These are phyloP conservation scores for Colletotrichum tofieldiae DNA, from an alignment of 2,329 filamentous ascomycete genomes.

Conservation along the genomic window DNA sequence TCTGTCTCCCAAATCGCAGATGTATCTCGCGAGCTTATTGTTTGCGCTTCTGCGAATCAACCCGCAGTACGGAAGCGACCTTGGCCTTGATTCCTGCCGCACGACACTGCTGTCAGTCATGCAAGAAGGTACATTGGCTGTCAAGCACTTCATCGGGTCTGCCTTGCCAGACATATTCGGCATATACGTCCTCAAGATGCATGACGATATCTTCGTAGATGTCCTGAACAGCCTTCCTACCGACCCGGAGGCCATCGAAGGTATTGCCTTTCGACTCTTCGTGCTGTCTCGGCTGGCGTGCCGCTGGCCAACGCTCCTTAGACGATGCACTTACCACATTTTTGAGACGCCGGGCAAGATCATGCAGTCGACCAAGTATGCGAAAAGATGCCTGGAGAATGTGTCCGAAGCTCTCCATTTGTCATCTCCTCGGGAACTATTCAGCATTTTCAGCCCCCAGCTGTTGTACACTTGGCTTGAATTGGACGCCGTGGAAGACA, in stretches of 20 bases:
- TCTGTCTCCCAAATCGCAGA: conserved; percentile 79
- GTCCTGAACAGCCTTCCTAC: conserved; percentile 84
- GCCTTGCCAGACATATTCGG: conserved; percentile 83
- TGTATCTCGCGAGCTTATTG: conserved; percentile 77
- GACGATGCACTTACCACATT: conserved; percentile 91
- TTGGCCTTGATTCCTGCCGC: conserved; percentile 72
- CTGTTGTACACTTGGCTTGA: conserved; percentile 93
- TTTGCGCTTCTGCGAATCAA: conserved; percentile 78
- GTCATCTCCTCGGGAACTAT: conserved; percentile 78
- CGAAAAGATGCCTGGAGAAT: conserved; percentile 77
- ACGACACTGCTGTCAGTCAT: conserved; percentile 84
- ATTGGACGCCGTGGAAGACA: conserved; percentile 73
- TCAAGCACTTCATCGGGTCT: conserved; percentile 83
- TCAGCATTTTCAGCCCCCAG: conserved; percentile 88
- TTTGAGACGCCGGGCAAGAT: conserved; percentile 91
- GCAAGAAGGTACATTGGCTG: conserved; percentile 73
- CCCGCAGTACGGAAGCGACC: conserved; percentile 75
- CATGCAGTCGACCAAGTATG: conserved; percentile 76
- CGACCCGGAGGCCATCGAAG: conserved; percentile 80
- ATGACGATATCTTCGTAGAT: conserved; percentile 89
- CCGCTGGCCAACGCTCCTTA: conserved; percentile 87
- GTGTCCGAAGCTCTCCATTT: conserved; percentile 79
- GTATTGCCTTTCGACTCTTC: conserved; percentile 86
- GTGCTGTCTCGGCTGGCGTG: conserved; percentile 84
- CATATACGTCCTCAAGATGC: conserved; percentile 84